phyloP scores from a whole-genome alignment of 352 stramenopile species.

The Pythium monospermum region DNA sequence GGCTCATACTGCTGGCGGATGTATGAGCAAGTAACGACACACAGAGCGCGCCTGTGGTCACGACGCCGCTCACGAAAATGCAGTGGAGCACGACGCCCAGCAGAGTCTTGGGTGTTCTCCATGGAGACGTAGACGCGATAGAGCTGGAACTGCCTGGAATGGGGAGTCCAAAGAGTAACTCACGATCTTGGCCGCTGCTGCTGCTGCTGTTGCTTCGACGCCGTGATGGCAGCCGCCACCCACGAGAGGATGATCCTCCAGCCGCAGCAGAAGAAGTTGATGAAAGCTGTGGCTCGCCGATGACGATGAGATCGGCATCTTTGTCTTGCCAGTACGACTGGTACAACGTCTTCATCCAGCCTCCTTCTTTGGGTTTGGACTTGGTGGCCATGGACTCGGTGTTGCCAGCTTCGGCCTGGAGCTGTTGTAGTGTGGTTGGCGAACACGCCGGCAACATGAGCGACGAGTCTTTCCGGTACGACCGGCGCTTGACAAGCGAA shows the following conservation, averaged over 20 bases:
- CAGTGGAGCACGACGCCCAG: slow-evolving; percentile 23
- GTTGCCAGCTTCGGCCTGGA: too few relatives aligned
- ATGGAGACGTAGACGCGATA: slow-evolving; percentile 5
- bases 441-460: slow-evolving; percentile 3
- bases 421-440: too few relatives aligned
- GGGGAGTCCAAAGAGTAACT: background rate
- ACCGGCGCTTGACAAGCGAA: slow-evolving; percentile 1
- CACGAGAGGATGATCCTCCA: too few relatives aligned
- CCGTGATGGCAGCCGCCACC: background rate
- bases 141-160: background rate
- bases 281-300: slow-evolving; percentile 21
- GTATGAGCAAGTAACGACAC: slow-evolving; percentile 42
- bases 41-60: slow-evolving; percentile 31
- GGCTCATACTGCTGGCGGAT: slow-evolving; percentile 1
- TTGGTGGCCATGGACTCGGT: background rate
- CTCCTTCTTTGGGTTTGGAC: background rate
- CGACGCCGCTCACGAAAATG: slow-evolving; percentile 20
- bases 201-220: slow-evolving; percentile 12
- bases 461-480: slow-evolving; percentile 44
- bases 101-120: slow-evolving; percentile 17
- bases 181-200: slow-evolving; percentile 1
- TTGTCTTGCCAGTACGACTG: slow-evolving; percentile 38
- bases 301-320: slow-evolving; percentile 20
- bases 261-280: slow-evolving; percentile 16
- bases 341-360: slow-evolving; percentile 37